phyloP scores from a whole-genome alignment of 352 stramenopile species.

The Aphanomyces stellatus region DNA sequence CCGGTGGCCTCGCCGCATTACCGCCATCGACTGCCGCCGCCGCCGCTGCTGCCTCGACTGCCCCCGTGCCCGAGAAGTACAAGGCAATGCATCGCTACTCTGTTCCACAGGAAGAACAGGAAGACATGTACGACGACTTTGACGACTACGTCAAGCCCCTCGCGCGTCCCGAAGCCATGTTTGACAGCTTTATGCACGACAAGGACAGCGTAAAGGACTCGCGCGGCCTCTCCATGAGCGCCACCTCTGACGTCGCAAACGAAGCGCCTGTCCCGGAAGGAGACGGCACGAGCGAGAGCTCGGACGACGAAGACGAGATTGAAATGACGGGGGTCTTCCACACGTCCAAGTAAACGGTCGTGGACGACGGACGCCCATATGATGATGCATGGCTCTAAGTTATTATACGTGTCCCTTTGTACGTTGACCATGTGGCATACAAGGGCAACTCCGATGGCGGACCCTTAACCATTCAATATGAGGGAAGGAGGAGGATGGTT shows the following conservation, averaged over 20 bases:
- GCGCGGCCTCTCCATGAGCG: not conserved
- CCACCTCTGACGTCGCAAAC: not conserved
- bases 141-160: not conserved
- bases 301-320: slow-evolving; percentile 17
- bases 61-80: not conserved
- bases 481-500: too few species aligned
- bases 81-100: slow-evolving; percentile 9
- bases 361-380: too few species aligned
- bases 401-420: slow-evolving; percentile 13
- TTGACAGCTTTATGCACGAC: slow-evolving; percentile 20
- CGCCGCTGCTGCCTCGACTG: not conserved
- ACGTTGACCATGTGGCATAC: not conserved
- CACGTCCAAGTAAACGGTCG: not conserved
- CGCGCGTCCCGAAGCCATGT: not conserved
- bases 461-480: too few species aligned
- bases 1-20: too few species aligned
- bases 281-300: slow-evolving; percentile 13
- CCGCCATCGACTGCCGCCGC: not conserved
- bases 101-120: slow-evolving; percentile 15
- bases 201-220: slow-evolving; percentile 5
- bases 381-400: not conserved
- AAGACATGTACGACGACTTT: slow-evolving; percentile 13
- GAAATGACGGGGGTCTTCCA: slow-evolving; percentile 12
- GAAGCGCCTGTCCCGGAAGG: not conserved
- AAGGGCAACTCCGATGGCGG: too few species aligned